A percentile compares a stretch with the other conserved stretches of the same genome.
phyloP scores from a whole-genome alignment of 257 asterid genomes.

The Anisodus tanguticus region DNA sequence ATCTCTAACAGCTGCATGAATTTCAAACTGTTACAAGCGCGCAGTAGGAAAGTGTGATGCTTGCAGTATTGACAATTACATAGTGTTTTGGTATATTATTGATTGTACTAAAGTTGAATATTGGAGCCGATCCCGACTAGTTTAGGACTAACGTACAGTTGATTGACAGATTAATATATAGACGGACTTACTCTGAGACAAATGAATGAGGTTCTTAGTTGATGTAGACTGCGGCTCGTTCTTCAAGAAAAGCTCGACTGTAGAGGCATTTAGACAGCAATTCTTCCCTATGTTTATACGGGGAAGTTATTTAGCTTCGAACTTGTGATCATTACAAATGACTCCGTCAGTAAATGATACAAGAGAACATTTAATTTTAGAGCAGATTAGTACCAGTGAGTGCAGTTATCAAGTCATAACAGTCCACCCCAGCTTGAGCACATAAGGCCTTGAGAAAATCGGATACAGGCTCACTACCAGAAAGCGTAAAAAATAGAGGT shows the following conservation, averaged over 20 bases:
- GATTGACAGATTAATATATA: neutral
- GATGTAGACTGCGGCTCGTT: constrained; percentile 87
- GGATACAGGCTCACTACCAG: constrained; percentile 48
- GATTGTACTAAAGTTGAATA: neutral
- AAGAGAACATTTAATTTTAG: neutral
- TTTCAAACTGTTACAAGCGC: neutral
- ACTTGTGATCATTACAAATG: neutral
- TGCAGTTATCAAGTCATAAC: constrained; percentile 66
- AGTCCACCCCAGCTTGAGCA: constrained; percentile 55
- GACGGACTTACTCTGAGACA: constrained; percentile 76
- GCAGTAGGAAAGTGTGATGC: neutral
- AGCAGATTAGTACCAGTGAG: constrained; percentile 57
- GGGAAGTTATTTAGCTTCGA: neutral
- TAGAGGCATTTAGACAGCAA: constrained; percentile 77
- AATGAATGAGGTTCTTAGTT: constrained; percentile 77
- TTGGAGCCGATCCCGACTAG: neutral
- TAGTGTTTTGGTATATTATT: neutral
- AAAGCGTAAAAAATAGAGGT: no score
- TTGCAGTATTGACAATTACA: neutral
- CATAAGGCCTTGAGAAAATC: constrained; percentile 55
- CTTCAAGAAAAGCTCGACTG: constrained; percentile 55
- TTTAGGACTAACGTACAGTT: neutral
- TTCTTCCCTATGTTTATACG: constrained; percentile 55
- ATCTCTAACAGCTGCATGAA: constrained; percentile 64
- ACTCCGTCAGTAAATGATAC: neutral